Evolutionary conservation across 371 early-diverging fungal species (phyloP).

Genomic region (Mortierella sp.): DNA sequence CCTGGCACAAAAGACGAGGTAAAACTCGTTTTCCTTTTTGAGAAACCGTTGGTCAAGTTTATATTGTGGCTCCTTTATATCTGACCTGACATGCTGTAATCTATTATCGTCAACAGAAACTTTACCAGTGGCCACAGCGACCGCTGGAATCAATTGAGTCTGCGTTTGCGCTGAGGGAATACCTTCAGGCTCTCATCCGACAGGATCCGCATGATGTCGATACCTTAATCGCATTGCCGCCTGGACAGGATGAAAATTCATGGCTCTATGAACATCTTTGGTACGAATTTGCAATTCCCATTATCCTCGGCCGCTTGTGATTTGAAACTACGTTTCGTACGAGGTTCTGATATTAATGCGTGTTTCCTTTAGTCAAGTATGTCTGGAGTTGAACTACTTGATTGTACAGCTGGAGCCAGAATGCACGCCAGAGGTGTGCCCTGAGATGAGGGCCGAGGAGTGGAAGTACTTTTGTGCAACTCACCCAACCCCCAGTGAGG

Average conservation of each 20-base stretch:
- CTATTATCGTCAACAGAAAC: slow-evolving; percentile 50
- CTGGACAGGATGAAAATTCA: slow-evolving; percentile 72
- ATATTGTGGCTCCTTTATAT: background rate
- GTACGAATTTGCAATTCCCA: slow-evolving; percentile 49
- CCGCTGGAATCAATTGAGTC: slow-evolving; percentile 78
- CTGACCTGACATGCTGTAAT: background rate
- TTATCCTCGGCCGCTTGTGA: background rate
- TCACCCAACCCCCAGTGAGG: slow-evolving; percentile 85
- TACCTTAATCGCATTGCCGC: slow-evolving; percentile 73
- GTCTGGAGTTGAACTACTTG: slow-evolving; percentile 85
- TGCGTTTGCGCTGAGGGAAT: slow-evolving; percentile 84
- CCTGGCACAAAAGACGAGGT: slow-evolving; percentile 57
- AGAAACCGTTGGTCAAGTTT: background rate
- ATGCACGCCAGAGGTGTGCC: slow-evolving; percentile 86
- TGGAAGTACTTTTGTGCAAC: slow-evolving; percentile 95
- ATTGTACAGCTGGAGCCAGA: slow-evolving; percentile 81
- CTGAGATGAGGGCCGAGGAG: slow-evolving; percentile 94
- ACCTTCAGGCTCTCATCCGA: slow-evolving; percentile 84
- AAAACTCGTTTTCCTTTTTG: background rate
- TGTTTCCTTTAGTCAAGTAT: slow-evolving; percentile 69
- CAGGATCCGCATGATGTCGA: slow-evolving; percentile 74
- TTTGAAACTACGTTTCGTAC: background rate
- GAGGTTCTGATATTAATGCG: background rate
- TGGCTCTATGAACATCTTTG: slow-evolving; percentile 95
- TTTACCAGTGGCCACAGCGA: slow-evolving; percentile 69